Evolutionary conservation across 345 rosid species (phyloP), one percentile per base, ranked within the genome.

Genomic region (Syzygium jambos): DNA sequence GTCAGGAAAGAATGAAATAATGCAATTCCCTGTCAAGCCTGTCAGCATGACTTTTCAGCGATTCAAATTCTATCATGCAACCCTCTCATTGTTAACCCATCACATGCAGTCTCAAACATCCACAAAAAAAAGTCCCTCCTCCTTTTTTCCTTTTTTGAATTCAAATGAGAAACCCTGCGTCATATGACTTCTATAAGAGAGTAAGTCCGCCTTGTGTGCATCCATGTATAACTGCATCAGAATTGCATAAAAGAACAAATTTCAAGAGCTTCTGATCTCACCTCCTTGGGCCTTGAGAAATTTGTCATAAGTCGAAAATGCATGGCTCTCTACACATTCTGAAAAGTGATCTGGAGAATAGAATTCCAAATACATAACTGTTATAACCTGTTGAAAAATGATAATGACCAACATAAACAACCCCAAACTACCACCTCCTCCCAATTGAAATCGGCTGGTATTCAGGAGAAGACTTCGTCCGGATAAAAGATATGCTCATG

Each of bases 241-340:
- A n/a, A 19, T 16, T 16, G 59, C 87, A 63, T 55, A 86, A 23
- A 13, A 13, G 19, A 85, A 59, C 87, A 23, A 29, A 23, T 51
- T 51, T 52, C 54, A 61, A 68, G 56, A 88, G 80, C 84, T 49
- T 85, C 82, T 86, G 86, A 73, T 82, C 90, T 54, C 91, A 96
- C 99, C 99, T 95, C 97, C 98, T 89, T 85, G 88, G 85, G 93
- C 91, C 91, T 93, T 98, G 93, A 98, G 91, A 92, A 95, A 98
- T 91, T 98, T 98, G 93, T 98, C 99, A 85, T 96, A 98, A 89
- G 99, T 98, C 90, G 92, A 96, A 92, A 49, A 98, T 16, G 99
- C 99, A 88, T 96, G 99, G 89, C 91, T 91, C 91, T 98, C 99
- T 29, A 98, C 99, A 27, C 99, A 96, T 93, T 98, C 99, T 22